Percentiles rank a stretch among this genome's conserved stretches.
phyloP scores from a whole-genome alignment of 2,329 filamentous ascomycete genomes.

The Claviceps sp. region DNA sequence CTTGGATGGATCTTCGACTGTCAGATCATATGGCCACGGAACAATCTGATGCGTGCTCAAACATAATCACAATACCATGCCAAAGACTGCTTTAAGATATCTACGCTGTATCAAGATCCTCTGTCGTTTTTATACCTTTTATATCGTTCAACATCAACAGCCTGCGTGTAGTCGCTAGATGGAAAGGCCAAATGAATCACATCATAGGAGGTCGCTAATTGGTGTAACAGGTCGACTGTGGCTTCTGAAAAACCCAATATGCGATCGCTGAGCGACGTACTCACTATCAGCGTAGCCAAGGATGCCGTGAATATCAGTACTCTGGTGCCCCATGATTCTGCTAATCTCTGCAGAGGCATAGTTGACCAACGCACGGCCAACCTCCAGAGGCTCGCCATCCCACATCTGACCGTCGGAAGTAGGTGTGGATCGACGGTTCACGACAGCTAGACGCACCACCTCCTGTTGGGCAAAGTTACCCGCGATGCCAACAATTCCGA shows the following conservation, averaged over 20 bases:
- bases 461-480: constrained; percentile 86
- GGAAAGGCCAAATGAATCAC: background rate
- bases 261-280: constrained; percentile 80
- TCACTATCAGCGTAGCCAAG: constrained; percentile 90
- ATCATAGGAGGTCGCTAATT: constrained; percentile 12
- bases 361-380: constrained; percentile 82
- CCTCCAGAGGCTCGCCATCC: constrained; percentile 48
- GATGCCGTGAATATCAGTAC: constrained; percentile 63
- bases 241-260: constrained; percentile 59
- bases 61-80: background rate
- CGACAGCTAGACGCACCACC: constrained; percentile 73
- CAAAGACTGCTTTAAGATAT: background rate
- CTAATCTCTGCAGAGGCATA: constrained; percentile 78
- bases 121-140: background rate
- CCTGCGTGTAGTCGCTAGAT: background rate
- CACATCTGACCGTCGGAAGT: constrained; percentile 31
- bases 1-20: background rate
- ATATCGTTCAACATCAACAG: background rate
- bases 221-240: constrained; percentile 42
- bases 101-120: background rate
- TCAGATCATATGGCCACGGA: background rate
- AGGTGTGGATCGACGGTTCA: constrained; percentile 41
- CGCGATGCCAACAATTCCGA: constrained; percentile 81
- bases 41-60: background rate
- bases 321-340: constrained; percentile 73